phyloP scores from a whole-genome alignment of 2,329 filamentous ascomycete species.

The Bertia moriformis region DNA sequence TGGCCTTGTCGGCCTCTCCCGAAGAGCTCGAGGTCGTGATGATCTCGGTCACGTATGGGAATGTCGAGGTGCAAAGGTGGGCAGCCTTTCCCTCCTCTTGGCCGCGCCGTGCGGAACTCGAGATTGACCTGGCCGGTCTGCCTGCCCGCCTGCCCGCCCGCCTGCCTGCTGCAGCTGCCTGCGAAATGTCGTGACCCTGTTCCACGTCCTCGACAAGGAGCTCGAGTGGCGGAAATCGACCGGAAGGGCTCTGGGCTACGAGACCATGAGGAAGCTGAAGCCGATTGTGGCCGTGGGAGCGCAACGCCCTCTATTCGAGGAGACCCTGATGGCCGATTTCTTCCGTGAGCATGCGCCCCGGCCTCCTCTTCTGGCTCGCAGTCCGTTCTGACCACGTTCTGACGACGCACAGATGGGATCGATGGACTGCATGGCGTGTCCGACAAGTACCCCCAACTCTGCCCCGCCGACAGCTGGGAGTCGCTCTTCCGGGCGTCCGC shows the following conservation, averaged over 20 bases:
- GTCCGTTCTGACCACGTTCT: background rate
- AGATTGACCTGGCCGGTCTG: background rate
- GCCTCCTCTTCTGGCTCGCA: background rate
- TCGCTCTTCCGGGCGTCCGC: conserved; percentile 39
- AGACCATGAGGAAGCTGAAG: conserved; percentile 55
- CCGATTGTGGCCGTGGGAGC: conserved; percentile 79
- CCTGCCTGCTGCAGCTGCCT: conserved; percentile 57
- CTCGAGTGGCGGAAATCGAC: conserved; percentile 64
- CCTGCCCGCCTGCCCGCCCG: background rate
- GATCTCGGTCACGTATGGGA: conserved; percentile 84
- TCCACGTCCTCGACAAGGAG: conserved; percentile 84
- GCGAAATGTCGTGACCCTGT: conserved; percentile 76
- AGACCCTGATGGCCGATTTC: conserved; percentile 66
- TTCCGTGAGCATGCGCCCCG: conserved; percentile 53
- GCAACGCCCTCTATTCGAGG: conserved; percentile 70
- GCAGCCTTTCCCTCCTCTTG: no score
- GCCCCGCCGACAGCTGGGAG: conserved; percentile 61
- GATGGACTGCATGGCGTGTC: conserved; percentile 71
- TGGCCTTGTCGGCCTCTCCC: conserved; percentile 67
- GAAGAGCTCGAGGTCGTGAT: conserved; percentile 78
- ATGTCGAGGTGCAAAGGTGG: conserved; percentile 73
- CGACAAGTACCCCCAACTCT: conserved; percentile 58
- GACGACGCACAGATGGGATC: conserved; percentile 41
- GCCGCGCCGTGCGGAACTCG: no score
- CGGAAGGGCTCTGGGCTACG: conserved; percentile 57